Conservation (phyloP, 306 rosid genomes). For the Sophora flavescens region DNA sequence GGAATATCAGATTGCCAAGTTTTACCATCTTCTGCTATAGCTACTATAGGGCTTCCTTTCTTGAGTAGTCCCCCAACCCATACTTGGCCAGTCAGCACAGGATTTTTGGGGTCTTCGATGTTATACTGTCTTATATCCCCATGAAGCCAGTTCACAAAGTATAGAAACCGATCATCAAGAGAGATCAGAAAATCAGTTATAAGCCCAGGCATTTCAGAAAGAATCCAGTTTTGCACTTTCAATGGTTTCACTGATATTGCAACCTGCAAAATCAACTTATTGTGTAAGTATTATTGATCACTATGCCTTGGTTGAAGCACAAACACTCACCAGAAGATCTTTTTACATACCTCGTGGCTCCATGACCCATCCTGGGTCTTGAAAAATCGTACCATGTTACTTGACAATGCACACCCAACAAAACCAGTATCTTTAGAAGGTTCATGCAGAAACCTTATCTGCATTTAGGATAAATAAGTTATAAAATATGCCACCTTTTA, state of each 20-base stretch:
- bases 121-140: conserved; percentile 83
- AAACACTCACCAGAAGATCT: neutral
- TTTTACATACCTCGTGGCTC: conserved; percentile 71
- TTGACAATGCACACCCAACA: conserved; percentile 77
- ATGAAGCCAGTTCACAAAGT: conserved; percentile 84
- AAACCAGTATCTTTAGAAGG: conserved; percentile 80
- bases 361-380: conserved; percentile 66
- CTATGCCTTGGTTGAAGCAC: neutral
- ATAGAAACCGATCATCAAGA: conserved; percentile 75
- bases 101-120: conserved; percentile 71
- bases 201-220: conserved; percentile 85
- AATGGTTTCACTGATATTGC: conserved; percentile 66
- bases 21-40: conserved; percentile 65
- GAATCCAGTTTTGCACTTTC: conserved; percentile 82
- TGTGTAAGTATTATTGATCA: neutral
- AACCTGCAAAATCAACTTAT: conserved; percentile 53
- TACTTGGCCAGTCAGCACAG: conserved; percentile 66
- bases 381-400: conserved; percentile 80
- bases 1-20: conserved; percentile 70
- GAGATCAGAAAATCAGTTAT: conserved; percentile 79
- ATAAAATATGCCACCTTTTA: neutral
- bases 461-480: conserved; percentile 23
- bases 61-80: conserved; percentile 82
- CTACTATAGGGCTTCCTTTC: conserved; percentile 68
- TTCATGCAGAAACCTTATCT: conserved; percentile 80